phyloP scores from a whole-genome alignment of 2,329 filamentous ascomycete genomes.

The Fusarium piperis region DNA sequence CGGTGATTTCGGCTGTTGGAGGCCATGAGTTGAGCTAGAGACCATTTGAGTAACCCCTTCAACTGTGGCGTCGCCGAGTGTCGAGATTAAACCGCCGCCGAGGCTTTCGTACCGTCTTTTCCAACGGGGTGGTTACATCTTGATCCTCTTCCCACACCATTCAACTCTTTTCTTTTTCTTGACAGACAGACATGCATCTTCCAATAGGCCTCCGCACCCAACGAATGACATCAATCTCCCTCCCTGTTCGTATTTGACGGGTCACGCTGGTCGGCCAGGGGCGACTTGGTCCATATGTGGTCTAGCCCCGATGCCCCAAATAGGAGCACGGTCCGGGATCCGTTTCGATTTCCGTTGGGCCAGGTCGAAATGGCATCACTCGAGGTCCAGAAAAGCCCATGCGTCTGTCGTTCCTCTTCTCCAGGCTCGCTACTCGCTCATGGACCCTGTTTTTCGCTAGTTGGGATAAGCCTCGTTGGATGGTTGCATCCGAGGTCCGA shows the following conservation, averaged over 20 bases:
- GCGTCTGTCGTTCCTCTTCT: background rate
- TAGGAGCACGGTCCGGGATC: constrained; percentile 7
- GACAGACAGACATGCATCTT: background rate
- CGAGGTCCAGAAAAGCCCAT: background rate
- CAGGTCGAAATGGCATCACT: constrained; percentile 4
- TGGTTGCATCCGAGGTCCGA: constrained; percentile 28
- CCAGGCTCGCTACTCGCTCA: background rate
- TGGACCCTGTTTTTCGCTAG: background rate
- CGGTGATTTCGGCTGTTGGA: background rate
- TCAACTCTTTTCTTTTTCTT: background rate
- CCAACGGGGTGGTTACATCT: background rate
- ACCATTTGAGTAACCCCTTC: too few species aligned
- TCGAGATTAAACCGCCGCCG: constrained; percentile 10
- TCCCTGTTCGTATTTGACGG: constrained; percentile 24
- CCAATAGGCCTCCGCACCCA: background rate
- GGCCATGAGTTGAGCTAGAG: background rate
- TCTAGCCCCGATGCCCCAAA: constrained; percentile 14
- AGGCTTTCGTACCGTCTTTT: background rate
- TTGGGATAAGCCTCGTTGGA: constrained; percentile 2
- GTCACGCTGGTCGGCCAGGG: constrained; percentile 4
- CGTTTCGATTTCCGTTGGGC: constrained; percentile 27
- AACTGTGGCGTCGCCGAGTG: background rate
- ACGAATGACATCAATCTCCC: constrained; percentile 34
- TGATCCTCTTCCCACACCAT: background rate
- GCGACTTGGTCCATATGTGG: background rate